Conservation (phyloP, 768 basidiomycete genomes). For the Hydnomerulius pinastri region DNA sequence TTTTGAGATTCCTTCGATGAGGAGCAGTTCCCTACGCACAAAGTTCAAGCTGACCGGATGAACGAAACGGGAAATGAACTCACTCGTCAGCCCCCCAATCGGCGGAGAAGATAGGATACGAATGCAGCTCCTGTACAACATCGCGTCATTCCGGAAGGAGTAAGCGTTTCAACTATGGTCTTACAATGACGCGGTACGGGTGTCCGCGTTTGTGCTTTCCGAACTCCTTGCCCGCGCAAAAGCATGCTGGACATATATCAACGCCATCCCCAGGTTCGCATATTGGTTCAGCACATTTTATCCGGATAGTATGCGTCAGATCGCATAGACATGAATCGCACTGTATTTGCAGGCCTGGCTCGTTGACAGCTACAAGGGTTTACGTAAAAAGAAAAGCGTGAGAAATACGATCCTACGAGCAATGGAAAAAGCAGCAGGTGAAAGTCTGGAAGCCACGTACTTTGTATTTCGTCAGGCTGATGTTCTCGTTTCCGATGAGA, state of each 20-base stretch:
- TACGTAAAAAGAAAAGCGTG: constrained; percentile 31
- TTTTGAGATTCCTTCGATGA: constrained; percentile 83
- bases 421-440: not conserved
- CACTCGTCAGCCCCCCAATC: constrained; percentile 99
- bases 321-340: constrained; percentile 87
- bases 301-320: constrained; percentile 94
- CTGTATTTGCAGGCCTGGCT: constrained; percentile 79
- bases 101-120: constrained; percentile 91
- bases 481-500: constrained; percentile 67
- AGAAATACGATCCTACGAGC: constrained; percentile 19
- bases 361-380: constrained; percentile 60
- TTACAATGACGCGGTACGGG: constrained; percentile 88
- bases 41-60: constrained; percentile 3
- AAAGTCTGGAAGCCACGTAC: constrained; percentile 37
- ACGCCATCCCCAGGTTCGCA: constrained; percentile 80
- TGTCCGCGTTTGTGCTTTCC: constrained; percentile 83
- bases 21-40: constrained; percentile 71
- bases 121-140: constrained; percentile 81
- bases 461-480: constrained; percentile 64
- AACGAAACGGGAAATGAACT: constrained; percentile 27
- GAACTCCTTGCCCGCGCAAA: constrained; percentile 90
- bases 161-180: constrained; percentile 15
- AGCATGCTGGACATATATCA: constrained; percentile 92
- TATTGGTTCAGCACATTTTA: constrained; percentile 87
- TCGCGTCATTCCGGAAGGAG: not conserved